Evolutionary conservation across 2,329 filamentous ascomycete species (phyloP).

Genomic region (Penicillium italicum): DNA sequence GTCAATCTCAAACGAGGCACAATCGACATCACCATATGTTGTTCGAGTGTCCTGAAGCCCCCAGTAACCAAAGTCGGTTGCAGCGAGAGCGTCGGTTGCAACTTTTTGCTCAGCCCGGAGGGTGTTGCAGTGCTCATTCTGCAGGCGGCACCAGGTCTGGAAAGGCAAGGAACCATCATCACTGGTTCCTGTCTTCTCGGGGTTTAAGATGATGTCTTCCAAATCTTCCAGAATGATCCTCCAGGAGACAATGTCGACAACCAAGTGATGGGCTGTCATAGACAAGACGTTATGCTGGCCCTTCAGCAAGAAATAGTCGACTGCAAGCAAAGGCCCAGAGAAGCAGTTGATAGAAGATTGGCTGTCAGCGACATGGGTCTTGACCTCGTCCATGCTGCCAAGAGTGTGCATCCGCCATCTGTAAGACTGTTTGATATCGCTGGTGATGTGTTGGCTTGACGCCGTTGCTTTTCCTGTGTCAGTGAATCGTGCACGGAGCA

Average conservation of each 20-base stretch:
- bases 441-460: conserved; percentile 30
- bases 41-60: conserved; percentile 29
- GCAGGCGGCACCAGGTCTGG: conserved; percentile 37
- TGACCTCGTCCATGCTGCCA: conserved; percentile 18
- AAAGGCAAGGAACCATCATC: conserved; percentile 34
- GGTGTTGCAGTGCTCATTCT: conserved; percentile 25
- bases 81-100: conserved; percentile 22
- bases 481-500: conserved; percentile 37
- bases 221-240: conserved; percentile 39
- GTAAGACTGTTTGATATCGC: conserved; percentile 30
- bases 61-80: conserved; percentile 36
- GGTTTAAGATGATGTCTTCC: conserved; percentile 36
- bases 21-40: conserved; percentile 37
- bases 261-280: conserved; percentile 38
- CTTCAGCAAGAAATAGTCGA: conserved; percentile 41
- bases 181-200: conserved; percentile 18
- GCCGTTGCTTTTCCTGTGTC: conserved; percentile 15
- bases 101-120: conserved; percentile 13
- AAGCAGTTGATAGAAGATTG: conserved; percentile 36
- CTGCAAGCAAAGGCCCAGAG: conserved; percentile 40
- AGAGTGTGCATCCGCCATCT: conserved; percentile 24
- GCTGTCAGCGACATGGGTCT: conserved; percentile 27
- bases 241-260: conserved; percentile 43
- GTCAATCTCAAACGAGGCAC: conserved; percentile 35
- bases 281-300: conserved; percentile 31